Percentiles rank a stretch among this genome's conserved stretches.
Conservation (phyloP, 1,284 basidiomycete genomes). For the Rhodotorula sp. region DNA sequence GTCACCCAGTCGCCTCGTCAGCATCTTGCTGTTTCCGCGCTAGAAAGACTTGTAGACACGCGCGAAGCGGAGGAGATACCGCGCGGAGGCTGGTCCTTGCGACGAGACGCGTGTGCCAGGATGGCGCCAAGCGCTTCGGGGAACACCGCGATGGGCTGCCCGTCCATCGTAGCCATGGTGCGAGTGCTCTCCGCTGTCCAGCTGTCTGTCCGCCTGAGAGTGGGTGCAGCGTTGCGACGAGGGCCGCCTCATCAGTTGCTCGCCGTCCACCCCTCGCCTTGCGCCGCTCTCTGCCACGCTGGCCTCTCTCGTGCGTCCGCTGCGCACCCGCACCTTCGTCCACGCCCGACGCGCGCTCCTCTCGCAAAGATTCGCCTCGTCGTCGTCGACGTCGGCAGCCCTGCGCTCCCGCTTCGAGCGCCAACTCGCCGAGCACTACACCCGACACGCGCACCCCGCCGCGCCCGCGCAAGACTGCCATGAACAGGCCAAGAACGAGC, state of each 20-base stretch:
- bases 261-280: too few relatives aligned
- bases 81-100: too few relatives aligned
- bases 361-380: not conserved
- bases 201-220: too few relatives aligned
- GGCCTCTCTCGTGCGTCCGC: not conserved
- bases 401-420: not conserved
- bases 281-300: not conserved
- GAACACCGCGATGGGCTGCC: too few relatives aligned
- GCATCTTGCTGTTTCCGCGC: too few relatives aligned
- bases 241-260: too few relatives aligned
- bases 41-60: constrained; percentile 4
- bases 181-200: too few relatives aligned
- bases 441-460: not conserved
- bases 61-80: not conserved
- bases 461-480: not conserved
- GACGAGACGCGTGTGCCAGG: not conserved
- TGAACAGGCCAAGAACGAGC: constrained; percentile 15
- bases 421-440: not conserved
- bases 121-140: not conserved
- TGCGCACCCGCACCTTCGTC: not conserved
- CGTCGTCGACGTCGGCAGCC: not conserved
- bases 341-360: not conserved
- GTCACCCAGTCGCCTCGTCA: too few relatives aligned
- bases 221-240: too few relatives aligned
- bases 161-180: too few relatives aligned